Conservation (phyloP, 352 stramenopile genomes). For the Phytophthora agathidicida region DNA sequence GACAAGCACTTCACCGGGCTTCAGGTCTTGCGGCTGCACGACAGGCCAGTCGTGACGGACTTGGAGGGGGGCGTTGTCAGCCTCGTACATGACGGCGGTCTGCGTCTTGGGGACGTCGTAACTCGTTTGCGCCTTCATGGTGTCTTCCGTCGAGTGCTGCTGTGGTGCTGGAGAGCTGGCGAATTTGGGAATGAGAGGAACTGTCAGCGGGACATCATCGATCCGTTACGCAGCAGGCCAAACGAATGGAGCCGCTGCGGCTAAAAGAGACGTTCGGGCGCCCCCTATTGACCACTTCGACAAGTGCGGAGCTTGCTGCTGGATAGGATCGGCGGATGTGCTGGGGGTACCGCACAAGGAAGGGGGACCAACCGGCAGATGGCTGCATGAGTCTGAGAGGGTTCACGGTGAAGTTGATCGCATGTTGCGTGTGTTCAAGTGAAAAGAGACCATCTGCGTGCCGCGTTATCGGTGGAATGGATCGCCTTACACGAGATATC, state of each 20-base stretch:
- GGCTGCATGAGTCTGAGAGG: not conserved
- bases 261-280: constrained; percentile 26
- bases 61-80: constrained; percentile 49
- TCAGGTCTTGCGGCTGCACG: constrained; percentile 47
- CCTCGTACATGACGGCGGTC: constrained; percentile 54
- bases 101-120: constrained; percentile 63
- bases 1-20: constrained; percentile 53
- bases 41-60: constrained; percentile 58
- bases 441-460: not conserved
- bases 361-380: constrained; percentile 3
- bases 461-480: not conserved
- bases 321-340: constrained; percentile 29
- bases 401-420: no score
- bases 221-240: constrained; percentile 9
- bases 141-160: constrained; percentile 30
- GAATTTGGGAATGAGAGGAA: constrained; percentile 22
- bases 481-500: not conserved
- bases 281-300: not conserved
- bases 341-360: constrained; percentile 20
- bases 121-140: constrained; percentile 40
- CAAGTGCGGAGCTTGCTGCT: no score
- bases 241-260: constrained; percentile 16
- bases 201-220: no score
- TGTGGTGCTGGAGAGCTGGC: constrained; percentile 7
- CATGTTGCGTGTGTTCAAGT: not conserved